Evolutionary conservation across 2,329 filamentous ascomycete species (phyloP), one percentile per base, ranked within the genome.

Genomic region (Penicillium aurantiogriseum): DNA sequence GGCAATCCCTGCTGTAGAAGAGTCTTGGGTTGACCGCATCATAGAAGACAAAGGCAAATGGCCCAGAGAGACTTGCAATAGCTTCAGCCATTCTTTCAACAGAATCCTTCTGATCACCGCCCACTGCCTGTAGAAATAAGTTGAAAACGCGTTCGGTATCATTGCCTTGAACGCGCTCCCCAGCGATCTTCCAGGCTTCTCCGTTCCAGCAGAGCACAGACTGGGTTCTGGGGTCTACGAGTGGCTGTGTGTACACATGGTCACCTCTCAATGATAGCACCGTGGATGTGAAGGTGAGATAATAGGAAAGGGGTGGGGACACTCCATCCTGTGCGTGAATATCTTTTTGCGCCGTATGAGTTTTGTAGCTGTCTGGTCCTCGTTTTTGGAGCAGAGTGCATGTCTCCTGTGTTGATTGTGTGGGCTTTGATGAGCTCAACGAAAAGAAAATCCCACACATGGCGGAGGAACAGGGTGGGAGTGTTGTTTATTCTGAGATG

Each of bases 151-250:
- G 76, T 67, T 88, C 82, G 3, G 90, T 90, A 74, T 99, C 94
- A 70, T 96, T 97, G 56, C 86, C 89, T 36, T 67, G 59, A 6
- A 96, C 79, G 1, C 73, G 67, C 10, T 81, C 66, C 35, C 81
- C 81, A 9, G 75, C 76, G 49, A 96, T 81, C 56, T 83, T 88
- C 94, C 94, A 99, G 1, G 92, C 93, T 72, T 99, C 94, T 43
- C 94, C 94, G 70, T 99, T 99, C 94, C 94, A 99, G 81, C 93
- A 97, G 2, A 99, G 80, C 0, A 90, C 79, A 1, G 88, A 91
- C 4, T 81, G 80, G 0, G 81, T 82, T 0, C 66, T 61, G 3
- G 70, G 38, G 63, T 88, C 83, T 42, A 82, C 73, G 4, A 96
- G 82, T 2, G 94, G 94, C 72, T 97, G 94, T 35, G 77, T 71